Conservation (phyloP, 108 stramenopile species). For the Pseudonitzschia multiseries region DNA sequence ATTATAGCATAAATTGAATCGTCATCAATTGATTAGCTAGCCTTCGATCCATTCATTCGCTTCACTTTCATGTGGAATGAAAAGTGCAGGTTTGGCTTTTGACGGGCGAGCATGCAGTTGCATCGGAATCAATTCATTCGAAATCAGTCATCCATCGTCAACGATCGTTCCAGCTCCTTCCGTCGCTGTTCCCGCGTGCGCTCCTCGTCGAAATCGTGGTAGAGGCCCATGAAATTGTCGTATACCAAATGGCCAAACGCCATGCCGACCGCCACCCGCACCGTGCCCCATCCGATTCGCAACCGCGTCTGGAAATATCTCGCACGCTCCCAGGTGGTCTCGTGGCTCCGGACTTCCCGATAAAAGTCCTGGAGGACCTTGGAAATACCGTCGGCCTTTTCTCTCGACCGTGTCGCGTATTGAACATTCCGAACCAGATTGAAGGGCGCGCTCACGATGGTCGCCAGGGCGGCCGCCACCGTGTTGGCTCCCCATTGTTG, state of each 20-base stretch:
- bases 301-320: slow-evolving; percentile 42
- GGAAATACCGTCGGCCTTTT: slow-evolving; percentile 22
- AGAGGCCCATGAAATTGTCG: slow-evolving; percentile 31
- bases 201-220: slow-evolving; percentile 16
- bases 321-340: slow-evolving; percentile 15
- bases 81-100: no score
- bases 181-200: background rate
- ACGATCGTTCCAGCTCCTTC: background rate
- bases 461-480: slow-evolving; percentile 49
- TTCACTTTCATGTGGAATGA: no score
- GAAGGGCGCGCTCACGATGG: slow-evolving; percentile 54
- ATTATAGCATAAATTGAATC: no score
- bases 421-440: slow-evolving; percentile 58
- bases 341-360: slow-evolving; percentile 13
- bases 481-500: slow-evolving; percentile 45
- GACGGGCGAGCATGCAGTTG: no score
- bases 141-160: background rate
- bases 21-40: no score
- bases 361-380: slow-evolving; percentile 30
- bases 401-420: slow-evolving; percentile 40
- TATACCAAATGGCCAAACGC: slow-evolving; percentile 57
- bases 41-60: no score
- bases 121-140: no score
- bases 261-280: slow-evolving; percentile 53
- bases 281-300: slow-evolving; percentile 59